Conservation (phyloP, 345 rosid genomes). For the Aquilaria yunnanensis region DNA sequence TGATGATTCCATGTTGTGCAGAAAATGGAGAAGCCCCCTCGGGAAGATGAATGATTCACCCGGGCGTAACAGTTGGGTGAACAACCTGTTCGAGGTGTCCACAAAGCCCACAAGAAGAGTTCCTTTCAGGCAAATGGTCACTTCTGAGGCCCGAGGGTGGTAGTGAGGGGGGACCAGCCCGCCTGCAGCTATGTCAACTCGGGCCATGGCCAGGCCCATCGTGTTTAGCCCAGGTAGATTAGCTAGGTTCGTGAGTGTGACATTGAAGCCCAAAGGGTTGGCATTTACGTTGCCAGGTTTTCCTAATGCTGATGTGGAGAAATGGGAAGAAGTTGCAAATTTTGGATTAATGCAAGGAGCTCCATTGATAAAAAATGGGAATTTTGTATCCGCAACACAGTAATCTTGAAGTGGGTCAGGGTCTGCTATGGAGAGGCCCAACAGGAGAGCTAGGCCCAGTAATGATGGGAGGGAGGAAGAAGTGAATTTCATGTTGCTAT, state of each 20-base stretch:
- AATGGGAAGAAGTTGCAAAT: slow-evolving; percentile 28
- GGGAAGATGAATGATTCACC: slow-evolving; percentile 77
- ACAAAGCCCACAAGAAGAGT: slow-evolving; percentile 52
- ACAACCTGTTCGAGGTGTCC: slow-evolving; percentile 44
- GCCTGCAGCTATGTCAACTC: slow-evolving; percentile 32
- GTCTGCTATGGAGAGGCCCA: slow-evolving; percentile 40
- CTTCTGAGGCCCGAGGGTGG: slow-evolving; percentile 81
- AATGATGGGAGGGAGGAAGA: slow-evolving; percentile 11
- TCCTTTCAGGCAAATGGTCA: slow-evolving; percentile 54
- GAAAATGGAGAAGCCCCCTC: slow-evolving; percentile 53
- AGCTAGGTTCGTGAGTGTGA: slow-evolving; percentile 36
- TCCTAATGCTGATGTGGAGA: slow-evolving; percentile 54
- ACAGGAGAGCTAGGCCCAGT: slow-evolving; percentile 23
- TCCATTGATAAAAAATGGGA: slow-evolving; percentile 37
- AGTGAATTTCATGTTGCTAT: slow-evolving; percentile 14
- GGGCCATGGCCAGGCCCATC: slow-evolving; percentile 67
- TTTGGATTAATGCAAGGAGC: slow-evolving; percentile 50
- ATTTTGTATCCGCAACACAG: slow-evolving; percentile 47
- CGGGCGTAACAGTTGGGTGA: slow-evolving; percentile 40
- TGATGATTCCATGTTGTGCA: slow-evolving; percentile 37
- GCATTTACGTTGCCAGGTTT: slow-evolving; percentile 35
- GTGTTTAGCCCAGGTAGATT: slow-evolving; percentile 73
- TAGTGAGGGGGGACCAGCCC: slow-evolving; percentile 54
- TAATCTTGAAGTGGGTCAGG: slow-evolving; percentile 74
- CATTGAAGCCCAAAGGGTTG: slow-evolving; percentile 47